phyloP scores from a whole-genome alignment of 106 monocot species.

The Ottelia alismoides region DNA sequence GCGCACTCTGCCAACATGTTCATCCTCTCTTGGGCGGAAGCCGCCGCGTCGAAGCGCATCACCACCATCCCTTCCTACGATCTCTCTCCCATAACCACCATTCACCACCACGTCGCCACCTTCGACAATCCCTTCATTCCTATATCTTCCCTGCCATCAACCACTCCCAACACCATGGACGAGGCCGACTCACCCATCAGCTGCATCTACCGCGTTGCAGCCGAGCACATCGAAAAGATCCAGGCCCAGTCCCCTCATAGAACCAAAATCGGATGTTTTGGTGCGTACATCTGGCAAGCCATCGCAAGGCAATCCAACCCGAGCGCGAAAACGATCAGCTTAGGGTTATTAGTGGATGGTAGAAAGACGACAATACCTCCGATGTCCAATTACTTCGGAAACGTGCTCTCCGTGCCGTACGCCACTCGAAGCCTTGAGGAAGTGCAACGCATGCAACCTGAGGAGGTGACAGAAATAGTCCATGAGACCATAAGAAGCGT shows the following conservation, averaged over 20 bases:
- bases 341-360: no score
- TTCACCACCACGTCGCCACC: not conserved
- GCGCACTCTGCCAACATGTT: conserved; percentile 63
- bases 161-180: not conserved
- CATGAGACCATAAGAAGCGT: conserved; percentile 26
- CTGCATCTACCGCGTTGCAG: conserved; percentile 56
- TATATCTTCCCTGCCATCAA: conserved; percentile 10
- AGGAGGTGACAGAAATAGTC: no score
- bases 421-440: conserved; percentile 8
- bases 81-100: conserved; percentile 20
- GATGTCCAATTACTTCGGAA: no score
- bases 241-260: conserved; percentile 18
- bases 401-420: no score
- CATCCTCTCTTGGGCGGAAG: conserved; percentile 31
- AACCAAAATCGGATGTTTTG: conserved; percentile 56
- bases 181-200: conserved; percentile 8
- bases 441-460: conserved; percentile 9
- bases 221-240: conserved; percentile 27
- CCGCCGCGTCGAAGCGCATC: not conserved
- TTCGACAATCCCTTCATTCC: conserved; percentile 26
- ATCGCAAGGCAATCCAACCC: no score
- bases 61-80: conserved; percentile 24
- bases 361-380: no score
- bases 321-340: no score
- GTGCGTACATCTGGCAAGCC: conserved; percentile 59